Conservation (phyloP, 1,284 basidiomycete genomes). For the Golubevia sp. region DNA sequence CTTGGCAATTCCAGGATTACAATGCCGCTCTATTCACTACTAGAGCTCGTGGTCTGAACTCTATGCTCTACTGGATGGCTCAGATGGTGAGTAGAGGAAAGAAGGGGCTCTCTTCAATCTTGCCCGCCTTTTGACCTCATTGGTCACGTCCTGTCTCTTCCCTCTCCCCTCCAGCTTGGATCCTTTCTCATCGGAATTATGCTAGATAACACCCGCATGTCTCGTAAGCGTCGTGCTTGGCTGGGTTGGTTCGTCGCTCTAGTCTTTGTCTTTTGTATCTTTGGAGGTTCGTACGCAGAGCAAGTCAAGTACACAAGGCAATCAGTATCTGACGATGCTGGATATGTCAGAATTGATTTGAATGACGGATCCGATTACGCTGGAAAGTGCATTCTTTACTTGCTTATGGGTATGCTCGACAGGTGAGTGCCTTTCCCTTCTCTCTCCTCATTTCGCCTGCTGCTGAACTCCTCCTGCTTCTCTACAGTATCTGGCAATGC, state of each 20-base stretch:
- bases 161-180: too few species aligned
- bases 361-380: not conserved
- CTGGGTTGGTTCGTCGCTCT: constrained; percentile 36
- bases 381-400: not conserved
- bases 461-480: too few species aligned
- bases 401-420: not conserved
- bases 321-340: not conserved
- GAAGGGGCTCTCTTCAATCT: too few species aligned
- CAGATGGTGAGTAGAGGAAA: too few species aligned
- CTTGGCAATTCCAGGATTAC: constrained; percentile 32
- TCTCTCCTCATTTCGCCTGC: too few species aligned
- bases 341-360: not conserved
- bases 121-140: too few species aligned
- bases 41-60: constrained; percentile 39
- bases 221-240: constrained; percentile 32
- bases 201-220: constrained; percentile 33
- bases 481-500: constrained; percentile 5
- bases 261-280: constrained; percentile 37
- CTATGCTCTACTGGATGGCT: constrained; percentile 45
- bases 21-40: not conserved
- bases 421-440: too few species aligned
- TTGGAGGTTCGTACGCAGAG: constrained; percentile 38
- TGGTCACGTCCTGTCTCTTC: too few species aligned
- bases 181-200: constrained; percentile 31
- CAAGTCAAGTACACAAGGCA: constrained; percentile 33